Evolutionary conservation across 768 basidiomycete species (phyloP), one percentile per base, ranked within the genome.

Genomic region (Strobilomyces echinocephalus): DNA sequence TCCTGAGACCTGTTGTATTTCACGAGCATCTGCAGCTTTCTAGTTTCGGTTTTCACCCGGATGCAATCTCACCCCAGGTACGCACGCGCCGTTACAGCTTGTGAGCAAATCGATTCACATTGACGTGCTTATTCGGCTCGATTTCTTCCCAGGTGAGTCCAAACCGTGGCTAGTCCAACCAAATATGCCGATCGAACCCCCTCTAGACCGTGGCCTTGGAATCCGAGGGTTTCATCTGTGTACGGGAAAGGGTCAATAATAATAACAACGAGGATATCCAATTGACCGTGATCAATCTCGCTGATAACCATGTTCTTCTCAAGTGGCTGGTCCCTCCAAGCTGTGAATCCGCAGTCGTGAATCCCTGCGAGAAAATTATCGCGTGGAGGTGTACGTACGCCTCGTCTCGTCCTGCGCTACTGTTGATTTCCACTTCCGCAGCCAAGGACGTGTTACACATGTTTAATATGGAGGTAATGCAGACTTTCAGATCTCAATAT

Each of bases 201-300:
- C n/a, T 52, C 21, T 59, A 93, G 91, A 92, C 88, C 24, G 75
- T 98, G 61, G 97, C 97, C 5, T 79, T 99, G 60, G 94, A 98
- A 74, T 95, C 92, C 60, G 97, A 99, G 78, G 90, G 91, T 70
- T 99, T 91, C 74, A 97, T 99, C 63, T 98, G 97, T 70, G 85
- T 98, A 56, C 89, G 95, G 52, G 95, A 98, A 77, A 94, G 92
- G 72, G 82, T 92, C 66, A 86, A 24, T 24, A 24, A 24, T 4
- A 24, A 24, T 4, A 24, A 24, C 24, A 24, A 88, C 64, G 94
- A 95, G 59, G 87, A 91, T 67, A 93, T 95, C 73, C 95, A 97
- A 74, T 97, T 99, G 59, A 95, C 97, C 69, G 98, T 99, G 68
- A 89, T 99, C 68, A 95, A 98, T 84, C 86, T 99, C 59, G 78